phyloP scores from a whole-genome alignment of 495 filamentous ascomycete species.

The Chaetomium fimeti region DNA sequence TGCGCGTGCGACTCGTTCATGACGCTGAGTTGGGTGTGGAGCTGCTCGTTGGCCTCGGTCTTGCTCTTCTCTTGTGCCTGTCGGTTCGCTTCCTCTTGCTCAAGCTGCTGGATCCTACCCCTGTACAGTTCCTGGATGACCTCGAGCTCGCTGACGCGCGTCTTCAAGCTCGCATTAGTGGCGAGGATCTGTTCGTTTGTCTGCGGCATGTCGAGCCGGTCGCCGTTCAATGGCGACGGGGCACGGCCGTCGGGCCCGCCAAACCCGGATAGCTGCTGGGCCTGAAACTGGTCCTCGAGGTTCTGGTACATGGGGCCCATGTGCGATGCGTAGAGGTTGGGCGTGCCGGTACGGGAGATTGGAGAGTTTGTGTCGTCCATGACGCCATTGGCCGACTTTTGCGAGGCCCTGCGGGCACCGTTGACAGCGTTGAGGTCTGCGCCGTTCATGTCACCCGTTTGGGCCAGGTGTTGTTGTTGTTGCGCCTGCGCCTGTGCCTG shows the following conservation, averaged over 20 bases:
- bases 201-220: conserved; percentile 71
- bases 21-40: conserved; percentile 46
- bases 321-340: conserved; percentile 61
- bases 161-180: conserved; percentile 78
- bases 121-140: conserved; percentile 93
- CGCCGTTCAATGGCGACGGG: conserved; percentile 66
- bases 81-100: conserved; percentile 64
- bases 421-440: conserved; percentile 47
- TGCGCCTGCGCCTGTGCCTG: conserved; percentile 18
- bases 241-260: conserved; percentile 59
- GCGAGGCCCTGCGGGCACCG: conserved; percentile 61
- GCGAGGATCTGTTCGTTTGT: conserved; percentile 77
- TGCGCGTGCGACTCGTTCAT: conserved; percentile 42
- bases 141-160: conserved; percentile 88
- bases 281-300: conserved; percentile 62
- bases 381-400: conserved; percentile 67
- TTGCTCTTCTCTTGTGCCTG: conserved; percentile 60
- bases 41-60: conserved; percentile 37
- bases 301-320: conserved; percentile 67
- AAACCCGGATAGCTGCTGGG: conserved; percentile 42
- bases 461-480: conserved; percentile 49
- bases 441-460: conserved; percentile 57
- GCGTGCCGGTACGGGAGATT: conserved; percentile 82
- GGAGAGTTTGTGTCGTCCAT: conserved; percentile 81
- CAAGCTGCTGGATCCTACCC: conserved; percentile 81